Evolutionary conservation across 352 stramenopile species (phyloP), one percentile per base, ranked within the genome.

Genomic region (Peronospora tabacina): DNA sequence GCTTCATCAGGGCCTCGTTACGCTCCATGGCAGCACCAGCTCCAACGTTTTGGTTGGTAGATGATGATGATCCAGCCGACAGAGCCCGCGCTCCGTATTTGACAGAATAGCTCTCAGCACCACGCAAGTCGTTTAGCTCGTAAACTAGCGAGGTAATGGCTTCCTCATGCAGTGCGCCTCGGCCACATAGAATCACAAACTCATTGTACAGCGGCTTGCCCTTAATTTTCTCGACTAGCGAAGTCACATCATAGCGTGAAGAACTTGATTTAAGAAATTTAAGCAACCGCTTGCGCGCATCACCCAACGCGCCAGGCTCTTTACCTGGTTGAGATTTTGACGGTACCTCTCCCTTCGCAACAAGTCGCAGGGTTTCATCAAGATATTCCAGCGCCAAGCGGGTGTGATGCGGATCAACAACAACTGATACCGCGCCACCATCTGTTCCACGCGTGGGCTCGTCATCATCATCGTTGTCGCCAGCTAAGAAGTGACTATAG

Each of bases 321-420:
- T 87, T 89, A 11, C 80, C 82, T 0, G 82, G 82, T 37, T 85
- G 68, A 0, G 80, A 91, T 55, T 91, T 94, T 17, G 82, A 94
- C 24, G 82, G 80, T 17, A 76, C 63, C 36, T 89, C 77, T 15
- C 82, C 82, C 7, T 58, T 68, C 0, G 66, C 67, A 8, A 94
- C 74, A 7, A 87, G 66, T 44, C 85, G 76, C 0, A 94, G 64
- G 36, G 86, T 84, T 55, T 94, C 82, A 20, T 91, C 78, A 8
- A 94, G 61, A 61, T 94, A 94, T 50, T 94, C 82, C n/a, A 90
- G 58, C 13, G 82, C 82, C 20, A 94, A 64, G 5, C 76, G 74
- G 13, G 82, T 94, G 65, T 94, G 82, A 36, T 89, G 75, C 11
- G 82, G 78, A 43, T 91, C 80, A 16, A 77, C 63, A 15, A 75